phyloP scores from a whole-genome alignment of 345 rosid genomes.

The Reutealis trisperma region DNA sequence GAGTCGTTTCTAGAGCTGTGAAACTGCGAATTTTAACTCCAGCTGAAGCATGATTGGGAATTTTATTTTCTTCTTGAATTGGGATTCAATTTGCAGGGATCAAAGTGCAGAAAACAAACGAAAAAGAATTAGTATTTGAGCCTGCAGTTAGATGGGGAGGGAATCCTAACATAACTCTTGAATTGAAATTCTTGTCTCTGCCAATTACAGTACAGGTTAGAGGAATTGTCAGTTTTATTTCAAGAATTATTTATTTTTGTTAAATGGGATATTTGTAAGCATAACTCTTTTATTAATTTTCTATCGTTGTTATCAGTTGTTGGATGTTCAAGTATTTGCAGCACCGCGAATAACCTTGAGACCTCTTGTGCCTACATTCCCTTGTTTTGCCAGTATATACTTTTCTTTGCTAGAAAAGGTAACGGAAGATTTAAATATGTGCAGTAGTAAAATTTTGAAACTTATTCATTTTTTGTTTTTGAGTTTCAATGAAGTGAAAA shows the following conservation, averaged over 20 bases:
- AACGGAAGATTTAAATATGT: constrained; percentile 8
- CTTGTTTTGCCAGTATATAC: constrained; percentile 41
- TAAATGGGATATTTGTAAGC: too few species aligned
- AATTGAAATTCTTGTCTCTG: constrained; percentile 31
- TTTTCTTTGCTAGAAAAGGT: constrained; percentile 52
- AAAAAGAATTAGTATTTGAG: constrained; percentile 48
- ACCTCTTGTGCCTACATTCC: constrained; percentile 56
- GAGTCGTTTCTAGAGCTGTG: too few species aligned
- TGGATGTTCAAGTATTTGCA: constrained; percentile 43
- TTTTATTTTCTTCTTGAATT: too few species aligned
- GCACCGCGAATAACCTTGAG: constrained; percentile 40
- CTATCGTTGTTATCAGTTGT: constrained; percentile 28
- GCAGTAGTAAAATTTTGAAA: background rate
- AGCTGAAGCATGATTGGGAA: too few species aligned
- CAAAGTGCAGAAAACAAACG: constrained; percentile 44
- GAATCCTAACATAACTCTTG: constrained; percentile 50
- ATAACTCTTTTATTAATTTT: background rate
- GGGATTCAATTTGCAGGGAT: constrained; percentile 33
- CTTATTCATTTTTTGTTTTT: background rate
- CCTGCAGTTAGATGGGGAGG: constrained; percentile 51
- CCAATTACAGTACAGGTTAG: constrained; percentile 47
- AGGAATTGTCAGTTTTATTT: constrained; percentile 1
- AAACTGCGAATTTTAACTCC: too few species aligned
- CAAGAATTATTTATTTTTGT: too few species aligned
- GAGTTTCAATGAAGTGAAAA: background rate